Percentiles rank a stretch among this genome's conserved stretches.
Evolutionary conservation across 345 rosid species (phyloP).

Genomic region (Acer negundo): DNA sequence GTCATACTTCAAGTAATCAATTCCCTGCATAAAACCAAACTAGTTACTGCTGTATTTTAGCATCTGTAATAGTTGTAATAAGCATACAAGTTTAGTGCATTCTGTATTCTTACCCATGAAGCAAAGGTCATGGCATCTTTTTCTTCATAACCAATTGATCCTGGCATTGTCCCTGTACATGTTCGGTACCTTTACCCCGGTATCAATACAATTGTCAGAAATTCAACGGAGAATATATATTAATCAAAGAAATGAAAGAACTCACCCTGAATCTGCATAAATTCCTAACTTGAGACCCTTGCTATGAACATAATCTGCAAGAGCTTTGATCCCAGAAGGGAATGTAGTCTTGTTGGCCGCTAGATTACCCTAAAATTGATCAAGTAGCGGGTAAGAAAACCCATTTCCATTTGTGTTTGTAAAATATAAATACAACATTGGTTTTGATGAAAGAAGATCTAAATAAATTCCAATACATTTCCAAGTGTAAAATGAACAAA

Average conservation of each 20-base stretch:
- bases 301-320: slow-evolving; percentile 30
- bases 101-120: slow-evolving; percentile 27
- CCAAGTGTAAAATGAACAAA: neutral
- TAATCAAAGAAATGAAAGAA: neutral
- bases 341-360: slow-evolving; percentile 23
- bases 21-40: slow-evolving; percentile 26
- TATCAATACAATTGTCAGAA: neutral
- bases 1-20: slow-evolving; percentile 46
- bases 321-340: slow-evolving; percentile 26
- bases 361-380: slow-evolving; percentile 17
- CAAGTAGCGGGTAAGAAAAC: neutral
- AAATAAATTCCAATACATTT: neutral
- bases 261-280: slow-evolving; percentile 30
- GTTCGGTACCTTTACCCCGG: slow-evolving; percentile 16
- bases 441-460: neutral
- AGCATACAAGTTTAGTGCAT: neutral
- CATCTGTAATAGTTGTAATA: neutral
- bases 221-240: neutral
- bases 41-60: neutral
- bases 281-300: slow-evolving; percentile 26
- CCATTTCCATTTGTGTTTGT: neutral
- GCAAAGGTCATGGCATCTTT: slow-evolving; percentile 27
- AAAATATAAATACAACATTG: neutral
- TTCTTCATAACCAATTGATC: slow-evolving; percentile 31
- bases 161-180: slow-evolving; percentile 26